Base-by-base conservation (phyloP, 768 basidiomycete species). In the Chiua virens region DNA sequence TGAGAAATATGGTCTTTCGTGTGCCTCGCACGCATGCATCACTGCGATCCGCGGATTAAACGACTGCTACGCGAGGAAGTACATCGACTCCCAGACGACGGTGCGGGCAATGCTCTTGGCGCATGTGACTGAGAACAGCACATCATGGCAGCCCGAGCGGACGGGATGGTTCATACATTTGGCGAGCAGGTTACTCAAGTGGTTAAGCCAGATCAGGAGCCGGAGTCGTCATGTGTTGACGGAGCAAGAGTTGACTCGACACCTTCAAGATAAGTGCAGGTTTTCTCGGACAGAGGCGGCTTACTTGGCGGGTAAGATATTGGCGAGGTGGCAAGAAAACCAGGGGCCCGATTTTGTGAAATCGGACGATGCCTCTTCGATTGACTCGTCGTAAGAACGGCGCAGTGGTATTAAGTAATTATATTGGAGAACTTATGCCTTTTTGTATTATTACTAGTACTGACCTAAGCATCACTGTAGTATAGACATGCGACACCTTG, bases 1-100 rank as follows among this genome's bases (percentile, higher is more conserved):
- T 46, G 64, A 65, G 28, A 50, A 50, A 13, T 61, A 54, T 42
- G 25, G 25, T 0, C 60, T 65, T 30, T 54, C 46, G 28, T 63
- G 71, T 21, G 42, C 55, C 17, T 71, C 69, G 4, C 68, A 73
- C 17, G 74, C 66, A 0, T 77, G 77, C 48, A 52, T 77, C 54
- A 75, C 73, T 3, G 69, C 73, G 4, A 71, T 42, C 22, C 56
- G 57, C 23, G 65, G 73, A 21, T 55, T 58, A 45, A 50, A 63
- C 0, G 38, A 62, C 27, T 58, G 45, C 27, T 60, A 65, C 23
- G 53, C 56, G 22, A 49, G 50, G 8, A 70, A 62, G 42, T 75
- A 75, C 47, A 50, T 59, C 11, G 59, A 69, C 45, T 76, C 74
- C 9, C 71, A 56, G 46, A 25, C 14, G 47, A 59, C 49, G 20